phyloP scores from a whole-genome alignment of 2,329 filamentous ascomycete genomes.

The Phaeophleospora eucalypticola region DNA sequence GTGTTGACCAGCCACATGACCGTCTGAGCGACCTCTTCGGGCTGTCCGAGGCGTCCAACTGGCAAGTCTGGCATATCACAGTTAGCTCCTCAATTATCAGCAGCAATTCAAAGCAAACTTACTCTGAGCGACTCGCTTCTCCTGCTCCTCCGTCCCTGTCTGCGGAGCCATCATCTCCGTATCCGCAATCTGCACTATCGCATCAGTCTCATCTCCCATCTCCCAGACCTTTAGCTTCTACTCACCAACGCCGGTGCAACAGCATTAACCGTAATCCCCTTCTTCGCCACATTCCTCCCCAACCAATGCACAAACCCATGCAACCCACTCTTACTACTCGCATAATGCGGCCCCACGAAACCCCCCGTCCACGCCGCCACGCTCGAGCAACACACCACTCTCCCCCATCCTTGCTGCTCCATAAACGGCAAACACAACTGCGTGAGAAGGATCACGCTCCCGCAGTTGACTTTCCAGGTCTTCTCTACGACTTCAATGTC shows the following conservation, averaged over 20 bases:
- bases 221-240: background rate
- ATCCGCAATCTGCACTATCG: slow-evolving; percentile 26
- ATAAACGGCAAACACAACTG: slow-evolving; percentile 39
- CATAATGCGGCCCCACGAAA: slow-evolving; percentile 41
- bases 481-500: slow-evolving; percentile 35
- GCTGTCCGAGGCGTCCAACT: slow-evolving; percentile 42
- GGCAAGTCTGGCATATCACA: slow-evolving; percentile 35
- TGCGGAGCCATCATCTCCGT: slow-evolving; percentile 40
- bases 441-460: slow-evolving; percentile 35
- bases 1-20: slow-evolving; percentile 47
- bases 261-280: slow-evolving; percentile 47
- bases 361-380: slow-evolving; percentile 41
- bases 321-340: slow-evolving; percentile 41
- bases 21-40: slow-evolving; percentile 47
- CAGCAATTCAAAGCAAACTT: slow-evolving; percentile 12
- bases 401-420: slow-evolving; percentile 35
- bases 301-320: slow-evolving; percentile 48
- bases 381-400: slow-evolving; percentile 37
- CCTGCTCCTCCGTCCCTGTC: slow-evolving; percentile 30
- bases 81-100: slow-evolving; percentile 3
- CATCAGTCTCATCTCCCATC: background rate
- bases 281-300: slow-evolving; percentile 39
- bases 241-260: slow-evolving; percentile 46
- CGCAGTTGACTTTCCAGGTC: slow-evolving; percentile 38
- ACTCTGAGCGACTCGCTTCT: slow-evolving; percentile 31